Conservation (phyloP, 805 yeast species). For the Metschnikowia picachoensis region DNA sequence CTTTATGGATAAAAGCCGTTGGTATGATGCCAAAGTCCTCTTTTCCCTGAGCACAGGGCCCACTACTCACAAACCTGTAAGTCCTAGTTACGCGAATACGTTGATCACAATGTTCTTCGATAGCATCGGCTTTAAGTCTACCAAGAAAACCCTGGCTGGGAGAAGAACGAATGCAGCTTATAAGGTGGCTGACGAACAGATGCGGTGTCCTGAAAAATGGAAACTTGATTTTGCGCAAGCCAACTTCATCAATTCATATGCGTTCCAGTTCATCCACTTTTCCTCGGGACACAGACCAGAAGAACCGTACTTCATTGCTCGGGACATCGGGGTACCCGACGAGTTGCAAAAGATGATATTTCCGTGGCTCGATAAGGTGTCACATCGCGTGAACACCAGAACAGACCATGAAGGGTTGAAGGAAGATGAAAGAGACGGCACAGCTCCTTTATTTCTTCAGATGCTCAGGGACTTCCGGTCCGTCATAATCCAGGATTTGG, state of each 20-base stretch:
- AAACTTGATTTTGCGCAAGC: too few relatives aligned
- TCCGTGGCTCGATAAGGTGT: conserved; percentile 4
- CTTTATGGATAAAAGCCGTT: not conserved
- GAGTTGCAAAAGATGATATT: not conserved
- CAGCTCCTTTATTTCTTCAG: not conserved
- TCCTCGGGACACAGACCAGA: conserved; percentile 1
- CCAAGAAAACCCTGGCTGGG: not conserved
- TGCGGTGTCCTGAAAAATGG: too few relatives aligned
- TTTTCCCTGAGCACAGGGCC: not conserved
- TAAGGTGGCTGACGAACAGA: not conserved
- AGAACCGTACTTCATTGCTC: conserved; percentile 2
- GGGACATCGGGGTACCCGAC: conserved; percentile 1
- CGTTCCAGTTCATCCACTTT: conserved; percentile 1
- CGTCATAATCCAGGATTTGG: conserved; percentile 8
- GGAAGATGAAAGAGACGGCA: not conserved
- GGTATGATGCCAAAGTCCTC: conserved; percentile 1
- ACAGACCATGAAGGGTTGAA: not conserved
- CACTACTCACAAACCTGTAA: not conserved
- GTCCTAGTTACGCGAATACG: not conserved
- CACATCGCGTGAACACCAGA: not conserved
- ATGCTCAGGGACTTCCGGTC: conserved; percentile 4
- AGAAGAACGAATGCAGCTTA: not conserved
- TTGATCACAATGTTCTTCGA: not conserved
- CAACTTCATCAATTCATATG: not conserved
- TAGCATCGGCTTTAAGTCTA: not conserved